Evolutionary conservation across 352 stramenopile species (phyloP), one percentile per base, ranked within the genome.

Genomic region (Plasmopara muralis): DNA sequence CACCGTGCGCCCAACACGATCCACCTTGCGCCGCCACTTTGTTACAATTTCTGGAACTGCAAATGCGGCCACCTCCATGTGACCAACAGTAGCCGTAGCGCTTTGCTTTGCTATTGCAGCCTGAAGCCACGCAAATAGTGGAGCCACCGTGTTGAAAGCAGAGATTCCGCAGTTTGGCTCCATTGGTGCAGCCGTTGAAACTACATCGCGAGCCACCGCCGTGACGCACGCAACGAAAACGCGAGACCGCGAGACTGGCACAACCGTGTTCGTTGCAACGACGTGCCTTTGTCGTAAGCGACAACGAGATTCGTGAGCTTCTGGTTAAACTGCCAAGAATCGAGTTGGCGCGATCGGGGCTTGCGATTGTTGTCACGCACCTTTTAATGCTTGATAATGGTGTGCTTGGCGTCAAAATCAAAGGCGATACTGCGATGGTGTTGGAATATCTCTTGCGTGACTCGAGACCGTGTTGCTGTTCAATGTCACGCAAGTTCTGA

Each of bases 81-180:
- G 81, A 86, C 72, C 78, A 89, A 66, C 81, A 91, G 60, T 85
- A 77, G 46, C 81, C 81, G 57, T 87, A 87, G n/a, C 77, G 78
- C 60, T 89, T 89, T 58, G 81, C 77, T 45, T 87, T 86, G 56
- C 71, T 73, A 49, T 55, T 70, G 67, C 81, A 91, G 39, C 74
- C 68, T 2, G 81, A 66, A 9, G 74, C 65, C 25, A 74, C 60
- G 63, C 81, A 91, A 37, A 71, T 83, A 37, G 85, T 86, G 34
- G 71, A 85, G 37, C 77, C 77, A 29, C 74, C 77, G 64, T 88
- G 77, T 59, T 88, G 77, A 59, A 88, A 88, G 71, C 77, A 88
- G 52, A 71, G 70, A 60, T 85, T 86, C 56, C 79, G 74, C 33
- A 85, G 68, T 60, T 86, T 86, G 44, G 77, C 77, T 41, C 77